Evolutionary conservation across 495 filamentous ascomycete genomes (phyloP).

Genomic region (Xylaria curta): DNA sequence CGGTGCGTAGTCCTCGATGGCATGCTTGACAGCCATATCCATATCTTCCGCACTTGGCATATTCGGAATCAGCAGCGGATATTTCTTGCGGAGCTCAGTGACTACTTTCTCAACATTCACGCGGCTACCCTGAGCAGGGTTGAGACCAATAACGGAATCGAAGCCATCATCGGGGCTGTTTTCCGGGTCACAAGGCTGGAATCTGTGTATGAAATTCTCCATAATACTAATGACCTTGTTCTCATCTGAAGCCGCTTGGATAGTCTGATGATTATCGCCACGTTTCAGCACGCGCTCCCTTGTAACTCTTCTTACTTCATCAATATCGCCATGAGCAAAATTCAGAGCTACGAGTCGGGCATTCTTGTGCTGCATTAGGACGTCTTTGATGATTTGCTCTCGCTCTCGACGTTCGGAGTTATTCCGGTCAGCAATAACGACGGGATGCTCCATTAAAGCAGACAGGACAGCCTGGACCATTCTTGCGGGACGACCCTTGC

Average conservation of each 20-base stretch:
- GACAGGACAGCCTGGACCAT: constrained; percentile 73
- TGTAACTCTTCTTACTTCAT: constrained; percentile 75
- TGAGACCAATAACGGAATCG: constrained; percentile 82
- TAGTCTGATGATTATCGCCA: constrained; percentile 97
- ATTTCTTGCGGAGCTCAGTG: constrained; percentile 68
- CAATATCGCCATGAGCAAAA: constrained; percentile 79
- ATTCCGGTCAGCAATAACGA: constrained; percentile 91
- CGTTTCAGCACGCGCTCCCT: constrained; percentile 79
- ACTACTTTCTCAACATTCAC: constrained; percentile 86
- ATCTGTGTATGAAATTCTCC: constrained; percentile 89
- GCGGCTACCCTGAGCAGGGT: constrained; percentile 76
- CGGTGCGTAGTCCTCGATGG: constrained; percentile 80
- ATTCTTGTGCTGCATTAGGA: constrained; percentile 62
- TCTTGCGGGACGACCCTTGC: constrained; percentile 70
- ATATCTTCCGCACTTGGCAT: constrained; percentile 76
- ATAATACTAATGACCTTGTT: constrained; percentile 85
- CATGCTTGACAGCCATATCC: constrained; percentile 77
- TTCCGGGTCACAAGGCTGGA: constrained; percentile 73
- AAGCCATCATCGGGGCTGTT: constrained; percentile 75
- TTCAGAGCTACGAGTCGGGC: constrained; percentile 88
- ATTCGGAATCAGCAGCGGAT: constrained; percentile 74
- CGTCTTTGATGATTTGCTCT: constrained; percentile 82
- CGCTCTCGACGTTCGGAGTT: constrained; percentile 90
- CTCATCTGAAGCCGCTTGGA: constrained; percentile 74
- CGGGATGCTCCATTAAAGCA: constrained; percentile 63